Evolutionary conservation across 2,329 filamentous ascomycete species (phyloP).

Genomic region (Alternaria gaisen): DNA sequence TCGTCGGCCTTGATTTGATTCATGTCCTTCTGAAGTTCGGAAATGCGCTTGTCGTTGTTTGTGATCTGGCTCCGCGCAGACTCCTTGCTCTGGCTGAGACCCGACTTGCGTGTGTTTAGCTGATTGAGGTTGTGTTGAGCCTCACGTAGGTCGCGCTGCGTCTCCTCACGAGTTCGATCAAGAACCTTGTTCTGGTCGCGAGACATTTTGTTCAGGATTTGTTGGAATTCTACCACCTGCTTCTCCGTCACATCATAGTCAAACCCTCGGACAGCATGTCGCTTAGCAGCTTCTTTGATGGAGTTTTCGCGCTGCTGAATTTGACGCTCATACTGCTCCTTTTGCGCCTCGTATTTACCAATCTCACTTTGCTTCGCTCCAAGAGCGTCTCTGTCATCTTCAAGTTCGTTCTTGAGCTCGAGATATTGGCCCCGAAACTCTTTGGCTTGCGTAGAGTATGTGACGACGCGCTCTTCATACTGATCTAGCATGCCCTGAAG

Average conservation of each 20-base stretch:
- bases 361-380: conserved; percentile 66
- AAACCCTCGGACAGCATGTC: conserved; percentile 83
- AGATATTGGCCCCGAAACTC: conserved; percentile 70
- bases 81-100: conserved; percentile 76
- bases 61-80: conserved; percentile 76
- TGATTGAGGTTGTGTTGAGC: conserved; percentile 77
- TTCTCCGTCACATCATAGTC: conserved; percentile 79
- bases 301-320: conserved; percentile 74
- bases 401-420: conserved; percentile 65
- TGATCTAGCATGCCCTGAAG: conserved; percentile 76
- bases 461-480: conserved; percentile 77
- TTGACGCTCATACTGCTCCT: conserved; percentile 85
- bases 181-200: conserved; percentile 81
- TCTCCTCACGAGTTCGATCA: conserved; percentile 76
- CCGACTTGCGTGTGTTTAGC: conserved; percentile 77
- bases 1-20: conserved; percentile 84
- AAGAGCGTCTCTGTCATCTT: conserved; percentile 54
- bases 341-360: conserved; percentile 84
- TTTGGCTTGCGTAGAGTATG: conserved; percentile 71
- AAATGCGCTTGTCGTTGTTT: conserved; percentile 75
- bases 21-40: conserved; percentile 71
- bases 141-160: conserved; percentile 75
- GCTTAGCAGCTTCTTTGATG: conserved; percentile 78
- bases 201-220: conserved; percentile 76
- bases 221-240: conserved; percentile 79